Percentiles rank a stretch among this genome's conserved stretches.
Evolutionary conservation across 768 basidiomycete genomes (phyloP).

Genomic region (Boletus subparvulus): DNA sequence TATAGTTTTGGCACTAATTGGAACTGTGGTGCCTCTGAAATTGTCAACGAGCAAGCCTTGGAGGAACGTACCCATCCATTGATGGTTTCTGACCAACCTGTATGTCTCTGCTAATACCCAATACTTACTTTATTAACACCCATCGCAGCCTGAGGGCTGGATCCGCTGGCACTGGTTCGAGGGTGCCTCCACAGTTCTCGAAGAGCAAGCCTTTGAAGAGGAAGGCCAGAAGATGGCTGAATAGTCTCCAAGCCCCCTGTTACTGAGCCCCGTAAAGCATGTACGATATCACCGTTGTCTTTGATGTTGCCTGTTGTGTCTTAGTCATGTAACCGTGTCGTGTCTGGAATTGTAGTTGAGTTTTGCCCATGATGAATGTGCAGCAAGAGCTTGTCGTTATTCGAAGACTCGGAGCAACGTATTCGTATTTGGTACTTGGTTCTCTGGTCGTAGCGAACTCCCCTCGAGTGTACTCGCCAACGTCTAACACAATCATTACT

Average conservation of each 20-base stretch:
- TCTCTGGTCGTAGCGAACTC: too few relatives aligned
- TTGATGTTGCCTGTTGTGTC: background rate
- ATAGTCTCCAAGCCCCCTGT: background rate
- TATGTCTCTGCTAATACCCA: background rate
- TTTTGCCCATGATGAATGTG: too few relatives aligned
- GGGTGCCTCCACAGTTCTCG: background rate
- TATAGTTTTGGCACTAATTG: too few relatives aligned
- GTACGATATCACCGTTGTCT: background rate
- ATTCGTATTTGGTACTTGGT: too few relatives aligned
- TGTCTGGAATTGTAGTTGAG: background rate
- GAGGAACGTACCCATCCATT: background rate
- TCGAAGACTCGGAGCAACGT: too few relatives aligned
- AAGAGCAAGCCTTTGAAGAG: background rate
- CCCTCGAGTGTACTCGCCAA: too few relatives aligned
- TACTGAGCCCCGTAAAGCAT: background rate
- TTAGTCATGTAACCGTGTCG: background rate
- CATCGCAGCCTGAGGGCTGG: too few relatives aligned
- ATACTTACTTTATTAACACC: background rate
- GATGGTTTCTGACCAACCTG: background rate
- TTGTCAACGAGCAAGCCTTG: background rate
- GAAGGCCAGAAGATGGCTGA: background rate
- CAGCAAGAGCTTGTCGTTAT: too few relatives aligned
- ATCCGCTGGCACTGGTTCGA: too few relatives aligned
- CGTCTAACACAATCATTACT: too few relatives aligned
- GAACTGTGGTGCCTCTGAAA: accelerated